phyloP scores from a whole-genome alignment of 1,284 basidiomycete genomes.

The Cutaneotrichosporon dermatis region DNA sequence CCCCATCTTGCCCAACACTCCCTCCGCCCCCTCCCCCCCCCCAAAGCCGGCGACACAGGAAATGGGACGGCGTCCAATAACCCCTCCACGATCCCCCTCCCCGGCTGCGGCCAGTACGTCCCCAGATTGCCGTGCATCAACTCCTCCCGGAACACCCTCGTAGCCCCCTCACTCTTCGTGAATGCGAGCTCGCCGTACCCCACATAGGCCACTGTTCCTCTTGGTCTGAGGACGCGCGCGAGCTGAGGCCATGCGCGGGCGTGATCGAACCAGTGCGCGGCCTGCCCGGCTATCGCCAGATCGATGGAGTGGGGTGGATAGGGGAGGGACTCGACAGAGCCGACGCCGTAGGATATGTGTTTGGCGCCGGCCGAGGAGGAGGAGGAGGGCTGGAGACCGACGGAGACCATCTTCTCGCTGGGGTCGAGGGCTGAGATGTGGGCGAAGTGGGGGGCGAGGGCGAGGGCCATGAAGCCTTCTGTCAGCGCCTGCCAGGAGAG shows the following conservation, averaged over 20 bases:
- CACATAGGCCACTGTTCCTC: slow-evolving; percentile 74
- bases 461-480: slow-evolving; percentile 58
- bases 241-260: slow-evolving; percentile 65
- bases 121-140: slow-evolving; percentile 54
- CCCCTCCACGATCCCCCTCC: slow-evolving; percentile 67
- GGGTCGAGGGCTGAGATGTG: slow-evolving; percentile 69
- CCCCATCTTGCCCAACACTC: too few relatives aligned
- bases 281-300: slow-evolving; percentile 70
- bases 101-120: slow-evolving; percentile 74
- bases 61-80: slow-evolving; percentile 66
- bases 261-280: slow-evolving; percentile 85
- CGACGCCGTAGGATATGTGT: slow-evolving; percentile 52
- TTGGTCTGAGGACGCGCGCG: slow-evolving; percentile 59
- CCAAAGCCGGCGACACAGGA: slow-evolving; percentile 48
- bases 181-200: slow-evolving; percentile 75
- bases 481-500: slow-evolving; percentile 27
- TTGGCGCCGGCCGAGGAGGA: neutral
- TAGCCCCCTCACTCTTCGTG: slow-evolving; percentile 58
- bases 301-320: slow-evolving; percentile 60
- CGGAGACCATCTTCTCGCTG: slow-evolving; percentile 64
- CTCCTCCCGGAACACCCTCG: slow-evolving; percentile 53
- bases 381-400: slow-evolving; percentile 51
- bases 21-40: too few relatives aligned
- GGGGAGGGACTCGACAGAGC: slow-evolving; percentile 23
- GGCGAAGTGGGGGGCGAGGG: slow-evolving; percentile 58